Base-by-base conservation (phyloP, 148 eudicot genomes). In the Arbutus unedo region DNA sequence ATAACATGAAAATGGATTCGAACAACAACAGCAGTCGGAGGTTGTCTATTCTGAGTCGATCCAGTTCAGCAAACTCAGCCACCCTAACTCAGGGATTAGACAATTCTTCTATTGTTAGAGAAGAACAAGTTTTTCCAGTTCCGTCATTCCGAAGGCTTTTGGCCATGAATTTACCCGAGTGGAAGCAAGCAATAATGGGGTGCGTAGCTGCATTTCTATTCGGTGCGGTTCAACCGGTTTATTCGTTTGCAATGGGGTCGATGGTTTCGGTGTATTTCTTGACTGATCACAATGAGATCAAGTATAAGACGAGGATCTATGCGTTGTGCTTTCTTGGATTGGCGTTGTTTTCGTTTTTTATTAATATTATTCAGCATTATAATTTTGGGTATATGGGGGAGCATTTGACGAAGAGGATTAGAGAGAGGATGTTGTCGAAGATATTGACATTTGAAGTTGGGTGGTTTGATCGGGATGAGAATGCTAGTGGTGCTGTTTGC, bases 391-490 rank as follows among this genome's bases (percentile, higher is more conserved):
- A 31, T 25, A 66, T 66, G 71, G 71, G 71, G 0, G 71, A 66
- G 71, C 71, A 3, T 11, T 66, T 66, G 43, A 66, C 71, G 44
- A 66, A 66, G 44, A 66, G 71, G 71, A 66, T 66, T 66, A 4
- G 71, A 13, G 71, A 66, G 16, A 66, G 71, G 71, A 66, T 66
- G 71, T 31, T 66, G 44, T 25, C 71, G 5, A 66, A 66, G 71
- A 66, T 66, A 66, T 10, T 66, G 44, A 66, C 71, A 43, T 66
- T 66, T 31, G 71, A 66, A 66, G 71, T 66, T 4, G 71, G 71
- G 11, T 66, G 71, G 71, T 66, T 66, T 66, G 71, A 66, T 66
- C 71, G 71, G 44, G 71, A 66, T 66, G 71, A 31, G 71, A 66
- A 66, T 66, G 25, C 71, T 11, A 66, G 71, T 31, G 71, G 71